These are phyloP conservation scores for Saturnispora serradocipensis DNA, from an alignment of 805 yeast species.

Conservation along the genomic window DNA sequence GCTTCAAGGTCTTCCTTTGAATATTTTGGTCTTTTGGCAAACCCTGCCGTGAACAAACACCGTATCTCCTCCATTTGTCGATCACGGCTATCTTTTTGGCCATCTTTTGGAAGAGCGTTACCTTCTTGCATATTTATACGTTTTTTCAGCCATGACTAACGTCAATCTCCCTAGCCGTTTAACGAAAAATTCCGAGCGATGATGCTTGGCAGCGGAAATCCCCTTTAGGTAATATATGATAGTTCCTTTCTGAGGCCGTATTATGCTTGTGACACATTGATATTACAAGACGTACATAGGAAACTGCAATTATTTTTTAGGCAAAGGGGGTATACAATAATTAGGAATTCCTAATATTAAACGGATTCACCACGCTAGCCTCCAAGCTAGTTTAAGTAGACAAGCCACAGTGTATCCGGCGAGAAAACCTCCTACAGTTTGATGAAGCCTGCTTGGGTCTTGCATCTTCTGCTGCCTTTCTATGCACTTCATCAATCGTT, in stretches of 20 bases:
- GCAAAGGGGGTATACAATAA: background rate
- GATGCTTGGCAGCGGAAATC: background rate
- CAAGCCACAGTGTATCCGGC: background rate
- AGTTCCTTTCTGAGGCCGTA: background rate
- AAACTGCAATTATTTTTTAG: background rate
- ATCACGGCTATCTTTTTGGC: background rate
- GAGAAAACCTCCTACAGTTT: background rate
- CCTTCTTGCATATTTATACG: background rate
- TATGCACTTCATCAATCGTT: background rate
- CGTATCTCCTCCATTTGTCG: slow-evolving; percentile 3
- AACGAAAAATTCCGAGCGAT: background rate
- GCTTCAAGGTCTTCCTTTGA: slow-evolving; percentile 14
- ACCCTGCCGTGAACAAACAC: slow-evolving; percentile 3
- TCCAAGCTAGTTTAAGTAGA: background rate
- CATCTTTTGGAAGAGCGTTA: background rate
- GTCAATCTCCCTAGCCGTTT: background rate
- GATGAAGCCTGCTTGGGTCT: background rate
- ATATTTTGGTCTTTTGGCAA: slow-evolving; percentile 3
- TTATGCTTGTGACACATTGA: background rate
- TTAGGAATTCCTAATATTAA: too few relatives aligned
- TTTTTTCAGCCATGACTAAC: background rate
- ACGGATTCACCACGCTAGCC: background rate
- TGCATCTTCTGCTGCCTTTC: background rate
- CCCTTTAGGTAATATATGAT: background rate
- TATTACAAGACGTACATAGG: background rate